These are phyloP conservation scores for Priceomyces castillae DNA, from an alignment of 805 yeast species.

Conservation along the genomic window DNA sequence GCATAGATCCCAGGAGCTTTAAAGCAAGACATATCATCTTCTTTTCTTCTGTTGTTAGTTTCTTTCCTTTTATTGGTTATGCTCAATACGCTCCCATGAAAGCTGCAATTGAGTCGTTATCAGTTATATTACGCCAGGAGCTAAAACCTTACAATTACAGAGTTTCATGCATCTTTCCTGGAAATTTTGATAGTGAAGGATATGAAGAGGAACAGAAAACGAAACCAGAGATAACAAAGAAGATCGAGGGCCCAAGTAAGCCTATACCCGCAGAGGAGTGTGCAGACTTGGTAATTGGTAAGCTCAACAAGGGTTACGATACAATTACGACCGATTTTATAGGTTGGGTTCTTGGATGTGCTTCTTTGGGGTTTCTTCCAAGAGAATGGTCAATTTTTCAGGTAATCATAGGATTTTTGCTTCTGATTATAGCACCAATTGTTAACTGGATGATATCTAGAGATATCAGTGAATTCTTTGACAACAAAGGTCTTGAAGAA, in stretches of 20 bases:
- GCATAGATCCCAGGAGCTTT: slow-evolving; percentile 9
- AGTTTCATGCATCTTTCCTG: slow-evolving; percentile 79
- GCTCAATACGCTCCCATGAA: slow-evolving; percentile 87
- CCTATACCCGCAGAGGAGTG: slow-evolving; percentile 69
- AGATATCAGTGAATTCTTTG: slow-evolving; percentile 52
- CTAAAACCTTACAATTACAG: slow-evolving; percentile 61
- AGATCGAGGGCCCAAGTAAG: slow-evolving; percentile 79
- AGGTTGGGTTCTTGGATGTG: slow-evolving; percentile 75
- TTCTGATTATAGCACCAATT: slow-evolving; percentile 51
- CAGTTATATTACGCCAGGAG: slow-evolving; percentile 81
- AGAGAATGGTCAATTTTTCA: slow-evolving; percentile 54
- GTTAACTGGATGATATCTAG: slow-evolving; percentile 48
- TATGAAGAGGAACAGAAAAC: slow-evolving; percentile 74
- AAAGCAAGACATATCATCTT: slow-evolving; percentile 57
- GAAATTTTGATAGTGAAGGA: slow-evolving; percentile 89
- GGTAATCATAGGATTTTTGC: slow-evolving; percentile 31
- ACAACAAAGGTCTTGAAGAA: slow-evolving; percentile 18
- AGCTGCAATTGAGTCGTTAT: slow-evolving; percentile 73
- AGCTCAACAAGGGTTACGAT: slow-evolving; percentile 63
- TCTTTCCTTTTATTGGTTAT: slow-evolving; percentile 89
- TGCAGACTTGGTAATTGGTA: slow-evolving; percentile 54
- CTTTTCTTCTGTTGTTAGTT: slow-evolving; percentile 73
- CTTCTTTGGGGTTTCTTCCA: slow-evolving; percentile 69
- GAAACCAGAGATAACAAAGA: slow-evolving; percentile 79
- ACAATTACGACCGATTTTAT: slow-evolving; percentile 78